phyloP scores from a whole-genome alignment of 2,329 filamentous ascomycete genomes.

The Calonectria honghensis region DNA sequence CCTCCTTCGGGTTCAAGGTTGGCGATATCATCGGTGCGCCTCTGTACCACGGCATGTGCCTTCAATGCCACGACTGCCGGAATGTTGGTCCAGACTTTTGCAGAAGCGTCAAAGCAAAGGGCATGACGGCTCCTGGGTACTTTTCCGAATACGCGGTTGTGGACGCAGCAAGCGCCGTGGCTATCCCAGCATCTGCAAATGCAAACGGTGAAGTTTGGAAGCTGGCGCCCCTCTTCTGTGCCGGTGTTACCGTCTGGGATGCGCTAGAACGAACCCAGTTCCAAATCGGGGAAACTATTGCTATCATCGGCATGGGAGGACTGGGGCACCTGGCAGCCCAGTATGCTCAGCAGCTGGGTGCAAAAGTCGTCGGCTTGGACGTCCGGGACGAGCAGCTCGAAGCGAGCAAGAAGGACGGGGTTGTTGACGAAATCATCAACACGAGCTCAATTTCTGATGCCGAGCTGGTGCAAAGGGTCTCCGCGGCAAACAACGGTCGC shows the following conservation, averaged over 20 bases:
- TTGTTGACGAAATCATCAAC: conserved; percentile 19
- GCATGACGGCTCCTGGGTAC: conserved; percentile 12
- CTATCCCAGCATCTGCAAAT: conserved; percentile 1
- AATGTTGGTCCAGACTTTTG: not conserved
- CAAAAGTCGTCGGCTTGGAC: conserved; percentile 10
- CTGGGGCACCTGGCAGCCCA: conserved; percentile 12
- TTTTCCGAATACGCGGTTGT: conserved; percentile 9
- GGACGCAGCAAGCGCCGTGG: conserved; percentile 5
- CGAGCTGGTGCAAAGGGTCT: not conserved
- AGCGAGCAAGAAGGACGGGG: conserved; percentile 8
- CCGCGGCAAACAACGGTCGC: conserved; percentile 10
- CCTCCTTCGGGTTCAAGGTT: conserved; percentile 8
- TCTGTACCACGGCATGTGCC: conserved; percentile 18
- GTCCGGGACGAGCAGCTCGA: conserved; percentile 13
- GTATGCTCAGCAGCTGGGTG: conserved; percentile 13
- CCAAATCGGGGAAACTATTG: not conserved
- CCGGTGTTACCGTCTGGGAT: conserved; percentile 15
- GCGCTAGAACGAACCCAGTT: conserved; percentile 13
- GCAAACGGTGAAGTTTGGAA: conserved; percentile 4
- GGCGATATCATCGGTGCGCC: conserved; percentile 16
- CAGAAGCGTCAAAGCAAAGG: conserved; percentile 5
- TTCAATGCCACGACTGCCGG: conserved; percentile 6
- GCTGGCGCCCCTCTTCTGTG: conserved; percentile 14
- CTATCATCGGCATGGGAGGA: conserved; percentile 11
- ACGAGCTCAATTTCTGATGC: conserved; percentile 13